Evolutionary conservation across 176 grass and related monocot genomes (phyloP).

Genomic region (Cocos nucifera): DNA sequence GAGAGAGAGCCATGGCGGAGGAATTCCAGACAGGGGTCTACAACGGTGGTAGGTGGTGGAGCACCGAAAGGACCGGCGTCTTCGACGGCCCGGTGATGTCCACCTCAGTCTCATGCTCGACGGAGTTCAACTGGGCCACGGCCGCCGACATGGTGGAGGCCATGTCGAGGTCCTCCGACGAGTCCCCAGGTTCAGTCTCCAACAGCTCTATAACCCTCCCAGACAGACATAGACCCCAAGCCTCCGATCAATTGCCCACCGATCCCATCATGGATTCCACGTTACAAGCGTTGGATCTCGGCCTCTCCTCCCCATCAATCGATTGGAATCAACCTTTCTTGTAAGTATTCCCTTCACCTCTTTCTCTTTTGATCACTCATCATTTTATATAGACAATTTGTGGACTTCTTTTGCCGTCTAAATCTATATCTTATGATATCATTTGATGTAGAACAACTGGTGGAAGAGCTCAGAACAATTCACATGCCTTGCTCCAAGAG

Average conservation of each 20-base stretch:
- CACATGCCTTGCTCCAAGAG: slow-evolving; percentile 2
- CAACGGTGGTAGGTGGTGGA: background rate
- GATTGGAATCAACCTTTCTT: slow-evolving; percentile 58
- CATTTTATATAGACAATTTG: background rate
- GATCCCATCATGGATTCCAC: background rate
- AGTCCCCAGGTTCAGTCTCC: slow-evolving; percentile 19
- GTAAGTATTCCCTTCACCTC: slow-evolving; percentile 23
- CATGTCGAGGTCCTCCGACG: slow-evolving; percentile 13
- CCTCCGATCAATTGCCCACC: background rate
- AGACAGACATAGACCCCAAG: slow-evolving; percentile 9
- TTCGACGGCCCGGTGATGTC: background rate
- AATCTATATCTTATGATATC: background rate
- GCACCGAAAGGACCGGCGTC: background rate
- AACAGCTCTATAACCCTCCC: slow-evolving; percentile 46
- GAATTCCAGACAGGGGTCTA: background rate
- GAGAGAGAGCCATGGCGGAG: background rate
- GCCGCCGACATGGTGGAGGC: slow-evolving; percentile 2
- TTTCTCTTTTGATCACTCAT: too few relatives aligned
- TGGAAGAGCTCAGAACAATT: background rate
- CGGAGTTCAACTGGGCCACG: slow-evolving; percentile 6
- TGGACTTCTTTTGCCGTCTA: slow-evolving; percentile 3
- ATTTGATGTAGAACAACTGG: background rate
- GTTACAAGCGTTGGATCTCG: slow-evolving; percentile 22
- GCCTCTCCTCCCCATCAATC: slow-evolving; percentile 22
- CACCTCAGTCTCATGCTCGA: slow-evolving; percentile 1